Evolutionary conservation across 768 basidiomycete species (phyloP).

Genomic region (Tricholoma hemisulphureum): DNA sequence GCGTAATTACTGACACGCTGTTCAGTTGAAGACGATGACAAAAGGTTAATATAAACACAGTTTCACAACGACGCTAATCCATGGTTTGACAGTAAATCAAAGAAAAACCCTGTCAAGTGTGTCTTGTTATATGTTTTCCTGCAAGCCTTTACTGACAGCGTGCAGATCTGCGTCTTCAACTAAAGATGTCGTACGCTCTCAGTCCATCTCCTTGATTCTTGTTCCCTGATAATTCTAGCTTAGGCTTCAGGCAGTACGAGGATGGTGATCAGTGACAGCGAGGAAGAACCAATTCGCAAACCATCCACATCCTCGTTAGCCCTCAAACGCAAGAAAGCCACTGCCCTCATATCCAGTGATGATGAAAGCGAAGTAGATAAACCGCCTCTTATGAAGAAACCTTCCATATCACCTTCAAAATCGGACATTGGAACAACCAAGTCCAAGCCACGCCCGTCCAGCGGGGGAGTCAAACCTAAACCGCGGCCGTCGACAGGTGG

Average conservation of each 20-base stretch:
- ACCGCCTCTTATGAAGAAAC: constrained; percentile 43
- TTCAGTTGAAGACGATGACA: constrained; percentile 17
- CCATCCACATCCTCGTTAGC: constrained; percentile 8
- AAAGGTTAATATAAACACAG: neutral
- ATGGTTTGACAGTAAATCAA: neutral
- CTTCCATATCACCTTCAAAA: constrained; percentile 20
- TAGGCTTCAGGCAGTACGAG: neutral
- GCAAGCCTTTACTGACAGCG: neutral
- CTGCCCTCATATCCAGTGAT: constrained; percentile 36
- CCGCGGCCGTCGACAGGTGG: constrained; percentile 16
- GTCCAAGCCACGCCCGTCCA: constrained; percentile 17
- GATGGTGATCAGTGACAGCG: constrained; percentile 18
- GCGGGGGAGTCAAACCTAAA: constrained; percentile 15
- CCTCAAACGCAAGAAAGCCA: constrained; percentile 32
- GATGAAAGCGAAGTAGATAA: constrained; percentile 35
- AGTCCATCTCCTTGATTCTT: neutral
- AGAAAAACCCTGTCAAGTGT: constrained; percentile 4
- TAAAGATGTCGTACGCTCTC: neutral
- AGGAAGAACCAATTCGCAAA: constrained; percentile 17
- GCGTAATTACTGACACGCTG: neutral
- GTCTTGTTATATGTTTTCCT: neutral
- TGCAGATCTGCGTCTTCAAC: neutral
- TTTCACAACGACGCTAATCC: neutral
- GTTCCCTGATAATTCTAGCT: neutral
- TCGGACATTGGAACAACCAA: constrained; percentile 3